phyloP scores from a whole-genome alignment of 441 rosid species.

The Aquilaria agallochum region DNA sequence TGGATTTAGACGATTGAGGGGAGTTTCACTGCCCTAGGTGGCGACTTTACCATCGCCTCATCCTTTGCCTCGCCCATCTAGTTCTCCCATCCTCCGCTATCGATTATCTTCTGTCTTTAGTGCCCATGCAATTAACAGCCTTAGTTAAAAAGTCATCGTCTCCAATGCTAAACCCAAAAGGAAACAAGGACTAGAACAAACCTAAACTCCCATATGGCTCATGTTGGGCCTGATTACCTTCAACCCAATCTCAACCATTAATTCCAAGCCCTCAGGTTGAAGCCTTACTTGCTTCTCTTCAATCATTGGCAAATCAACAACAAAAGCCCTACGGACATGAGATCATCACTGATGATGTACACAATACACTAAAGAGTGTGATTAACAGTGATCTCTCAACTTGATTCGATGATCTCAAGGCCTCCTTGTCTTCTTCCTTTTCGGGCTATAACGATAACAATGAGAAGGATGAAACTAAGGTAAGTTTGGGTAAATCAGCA shows the following conservation, averaged over 20 bases:
- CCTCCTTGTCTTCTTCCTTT: slow-evolving; percentile 26
- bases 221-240: slow-evolving; percentile 22
- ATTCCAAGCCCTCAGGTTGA: slow-evolving; percentile 50
- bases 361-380: slow-evolving; percentile 20
- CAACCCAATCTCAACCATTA: slow-evolving; percentile 22
- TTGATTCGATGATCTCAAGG: slow-evolving; percentile 64
- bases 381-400: slow-evolving; percentile 52
- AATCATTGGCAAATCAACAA: slow-evolving; percentile 1
- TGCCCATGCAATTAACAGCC: too few relatives aligned
- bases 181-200: slow-evolving; percentile 37
- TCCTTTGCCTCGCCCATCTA: too few relatives aligned
- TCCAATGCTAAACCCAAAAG: too few relatives aligned
- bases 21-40: too few relatives aligned
- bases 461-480: not conserved
- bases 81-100: too few relatives aligned
- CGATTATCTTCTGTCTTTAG: too few relatives aligned
- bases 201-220: slow-evolving; percentile 49
- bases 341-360: not conserved
- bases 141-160: too few relatives aligned
- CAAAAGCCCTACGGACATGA: slow-evolving; percentile 4
- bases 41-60: too few relatives aligned
- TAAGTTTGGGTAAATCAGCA: slow-evolving; percentile 4
- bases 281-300: slow-evolving; percentile 13
- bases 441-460: slow-evolving; percentile 1
- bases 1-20: too few relatives aligned